A percentile compares a stretch with the other conserved stretches of the same genome.
phyloP scores from a whole-genome alignment of 768 basidiomycete genomes.

The Agaricus sinodeliciosus region DNA sequence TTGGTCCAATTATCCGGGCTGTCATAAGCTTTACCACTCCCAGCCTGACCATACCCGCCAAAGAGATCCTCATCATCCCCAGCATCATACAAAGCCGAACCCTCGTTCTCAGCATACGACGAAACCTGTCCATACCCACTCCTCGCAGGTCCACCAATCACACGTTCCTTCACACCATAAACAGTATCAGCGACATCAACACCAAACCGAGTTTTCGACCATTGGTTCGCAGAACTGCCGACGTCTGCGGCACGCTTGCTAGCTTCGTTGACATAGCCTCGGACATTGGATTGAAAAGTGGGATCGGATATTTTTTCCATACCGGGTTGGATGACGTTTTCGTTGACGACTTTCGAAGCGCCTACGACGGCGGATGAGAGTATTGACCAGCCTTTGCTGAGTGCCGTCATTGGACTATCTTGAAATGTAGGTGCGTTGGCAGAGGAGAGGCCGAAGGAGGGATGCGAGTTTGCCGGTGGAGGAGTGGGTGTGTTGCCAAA shows the following conservation, averaged over 20 bases:
- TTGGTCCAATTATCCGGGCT: not conserved
- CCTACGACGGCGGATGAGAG: slow-evolving; percentile 80
- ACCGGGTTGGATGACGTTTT: slow-evolving; percentile 88
- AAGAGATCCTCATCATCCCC: slow-evolving; percentile 62
- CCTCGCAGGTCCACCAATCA: slow-evolving; percentile 49
- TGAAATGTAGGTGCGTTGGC: slow-evolving; percentile 78
- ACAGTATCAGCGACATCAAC: slow-evolving; percentile 82
- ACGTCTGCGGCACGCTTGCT: slow-evolving; percentile 56
- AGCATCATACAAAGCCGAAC: slow-evolving; percentile 49
- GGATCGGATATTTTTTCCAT: slow-evolving; percentile 80
- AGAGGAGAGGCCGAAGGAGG: slow-evolving; percentile 70
- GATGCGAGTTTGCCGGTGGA: slow-evolving; percentile 47
- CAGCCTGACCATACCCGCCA: slow-evolving; percentile 32
- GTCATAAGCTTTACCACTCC: not conserved
- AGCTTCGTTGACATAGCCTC: slow-evolving; percentile 65
- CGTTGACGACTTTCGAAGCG: slow-evolving; percentile 72
- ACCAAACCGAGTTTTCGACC: slow-evolving; percentile 72
- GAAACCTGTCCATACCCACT: slow-evolving; percentile 44
- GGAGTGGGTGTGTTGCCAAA: slow-evolving; percentile 82
- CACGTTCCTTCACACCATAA: slow-evolving; percentile 54
- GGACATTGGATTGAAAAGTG: slow-evolving; percentile 65
- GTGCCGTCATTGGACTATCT: slow-evolving; percentile 76
- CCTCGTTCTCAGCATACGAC: slow-evolving; percentile 36
- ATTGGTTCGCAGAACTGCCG: slow-evolving; percentile 64
- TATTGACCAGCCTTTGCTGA: slow-evolving; percentile 95